Evolutionary conservation across 177 flowering plant genomes (phyloP).

Genomic region (Tripterygium wilfordii): DNA sequence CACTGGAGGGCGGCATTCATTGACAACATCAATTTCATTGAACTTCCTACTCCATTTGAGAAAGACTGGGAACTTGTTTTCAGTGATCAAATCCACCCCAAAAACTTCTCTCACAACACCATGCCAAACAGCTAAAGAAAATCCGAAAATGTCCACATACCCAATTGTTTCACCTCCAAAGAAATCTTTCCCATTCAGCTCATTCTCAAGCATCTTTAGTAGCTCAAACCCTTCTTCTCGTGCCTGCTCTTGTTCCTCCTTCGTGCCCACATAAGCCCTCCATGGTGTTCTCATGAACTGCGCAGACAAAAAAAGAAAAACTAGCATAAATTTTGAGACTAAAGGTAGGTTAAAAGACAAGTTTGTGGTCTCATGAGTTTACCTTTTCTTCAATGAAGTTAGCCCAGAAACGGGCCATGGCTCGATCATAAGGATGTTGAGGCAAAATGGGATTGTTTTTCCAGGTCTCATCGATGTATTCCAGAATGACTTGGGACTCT

Average conservation of each 20-base stretch:
- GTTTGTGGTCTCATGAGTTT: too few relatives aligned
- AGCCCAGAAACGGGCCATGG: too few relatives aligned
- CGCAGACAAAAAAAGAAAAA: too few relatives aligned
- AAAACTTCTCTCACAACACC: neutral
- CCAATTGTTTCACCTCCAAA: neutral
- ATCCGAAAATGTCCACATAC: neutral
- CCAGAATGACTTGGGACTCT: too few relatives aligned
- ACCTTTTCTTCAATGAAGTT: too few relatives aligned
- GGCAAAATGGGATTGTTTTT: too few relatives aligned
- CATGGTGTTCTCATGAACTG: neutral
- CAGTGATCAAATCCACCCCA: neutral
- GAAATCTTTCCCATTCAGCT: neutral
- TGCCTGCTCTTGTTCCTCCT: neutral
- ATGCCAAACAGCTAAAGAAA: neutral
- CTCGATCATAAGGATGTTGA: too few relatives aligned
- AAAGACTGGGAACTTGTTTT: slow-evolving; percentile 11
- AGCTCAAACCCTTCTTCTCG: neutral
- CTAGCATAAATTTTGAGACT: too few relatives aligned
- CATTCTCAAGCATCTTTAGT: neutral
- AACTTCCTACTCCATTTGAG: slow-evolving; percentile 17
- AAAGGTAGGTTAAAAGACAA: too few relatives aligned
- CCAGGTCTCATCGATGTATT: too few relatives aligned
- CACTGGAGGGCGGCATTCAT: slow-evolving; percentile 19
- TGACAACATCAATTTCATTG: slow-evolving; percentile 5
- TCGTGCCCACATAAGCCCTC: neutral